Base-by-base conservation (phyloP, 495 filamentous ascomycete genomes). In the Penicillium samsonianum region DNA sequence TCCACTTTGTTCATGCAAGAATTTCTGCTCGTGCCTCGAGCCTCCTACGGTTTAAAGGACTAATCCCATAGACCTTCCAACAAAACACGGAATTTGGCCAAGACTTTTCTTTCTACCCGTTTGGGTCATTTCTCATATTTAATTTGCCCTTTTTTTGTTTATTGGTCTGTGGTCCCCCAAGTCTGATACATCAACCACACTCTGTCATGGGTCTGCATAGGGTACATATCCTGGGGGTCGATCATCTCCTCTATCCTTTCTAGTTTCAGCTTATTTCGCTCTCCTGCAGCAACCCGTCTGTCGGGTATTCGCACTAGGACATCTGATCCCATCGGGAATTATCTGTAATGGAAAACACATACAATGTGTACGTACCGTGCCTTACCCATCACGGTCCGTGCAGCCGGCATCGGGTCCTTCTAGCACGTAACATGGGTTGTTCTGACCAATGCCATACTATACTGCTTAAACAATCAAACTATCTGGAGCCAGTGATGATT, bases 251-350 rank as follows among this genome's bases (percentile, higher is more conserved):
- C 67, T 62, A 68, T 70, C 67, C 57, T 65, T 60, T 65, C 61
- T 74, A 68, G 71, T 72, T 71, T 65, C 69, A 70, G 70, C 68
- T 73, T 73, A 71, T 70, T 76, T 67, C 62, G 65, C 67, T 70
- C 67, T 72, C 50, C 64, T 77, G 72, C 74, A 73, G 65, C 59
- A 28, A 63, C 65, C 74, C 71, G 74, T 61, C 64, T 62, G 55
- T 67, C 71, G 74, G 65, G 69, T 71, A 67, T 69, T 70, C 69
- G 65, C 60, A 59, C 68, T 71, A 61, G 64, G 57, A 69, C 69
- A 72, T 69, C 69, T 72, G 67, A 77, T 70, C 68, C 68, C 51
- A 64, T 59, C 57, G 64, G 62, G 44, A 59, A 33, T 62, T 50
- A 53, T 59, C 55, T 63, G 64, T 65, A 67, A 65, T 64, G 67